phyloP scores from a whole-genome alignment of 1,139 yeast species.

The Protomyces arabidopsidicola region DNA sequence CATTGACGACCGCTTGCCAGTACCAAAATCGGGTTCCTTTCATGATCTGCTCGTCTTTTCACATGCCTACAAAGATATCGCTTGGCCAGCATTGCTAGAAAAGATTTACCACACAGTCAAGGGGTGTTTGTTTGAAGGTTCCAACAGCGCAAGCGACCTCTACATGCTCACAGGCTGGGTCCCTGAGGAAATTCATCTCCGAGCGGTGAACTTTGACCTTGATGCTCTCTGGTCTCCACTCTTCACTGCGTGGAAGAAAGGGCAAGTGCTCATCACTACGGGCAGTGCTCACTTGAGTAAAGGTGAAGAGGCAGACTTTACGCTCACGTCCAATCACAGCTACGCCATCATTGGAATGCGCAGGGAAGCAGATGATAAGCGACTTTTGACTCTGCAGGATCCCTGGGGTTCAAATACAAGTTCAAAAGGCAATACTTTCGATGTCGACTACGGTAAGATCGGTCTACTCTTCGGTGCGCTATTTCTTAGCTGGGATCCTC shows the following conservation, averaged over 20 bases:
- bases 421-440: constrained; percentile 8
- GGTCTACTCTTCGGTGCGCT: constrained; percentile 51
- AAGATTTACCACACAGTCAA: constrained; percentile 64
- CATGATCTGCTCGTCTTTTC: constrained; percentile 43
- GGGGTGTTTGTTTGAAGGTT: constrained; percentile 65
- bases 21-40: constrained; percentile 29
- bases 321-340: constrained; percentile 62
- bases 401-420: constrained; percentile 41
- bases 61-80: constrained; percentile 41
- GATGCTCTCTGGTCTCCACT: constrained; percentile 43
- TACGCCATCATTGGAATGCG: constrained; percentile 51
- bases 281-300: constrained; percentile 59
- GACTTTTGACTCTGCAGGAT: constrained; percentile 47
- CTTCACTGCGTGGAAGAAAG: constrained; percentile 38
- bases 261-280: constrained; percentile 52
- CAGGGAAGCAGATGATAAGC: constrained; percentile 34
- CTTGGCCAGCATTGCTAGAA: constrained; percentile 73
- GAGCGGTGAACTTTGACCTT: constrained; percentile 34
- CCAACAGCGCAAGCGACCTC: constrained; percentile 74
- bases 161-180: constrained; percentile 65
- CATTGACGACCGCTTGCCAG: constrained; percentile 35
- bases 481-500: constrained; percentile 66
- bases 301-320: constrained; percentile 42
- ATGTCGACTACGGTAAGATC: constrained; percentile 40
- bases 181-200: constrained; percentile 56